A percentile compares a stretch with the other conserved stretches of the same genome.
Conservation (phyloP, 257 asterid genomes). For the Salvia splendens region DNA sequence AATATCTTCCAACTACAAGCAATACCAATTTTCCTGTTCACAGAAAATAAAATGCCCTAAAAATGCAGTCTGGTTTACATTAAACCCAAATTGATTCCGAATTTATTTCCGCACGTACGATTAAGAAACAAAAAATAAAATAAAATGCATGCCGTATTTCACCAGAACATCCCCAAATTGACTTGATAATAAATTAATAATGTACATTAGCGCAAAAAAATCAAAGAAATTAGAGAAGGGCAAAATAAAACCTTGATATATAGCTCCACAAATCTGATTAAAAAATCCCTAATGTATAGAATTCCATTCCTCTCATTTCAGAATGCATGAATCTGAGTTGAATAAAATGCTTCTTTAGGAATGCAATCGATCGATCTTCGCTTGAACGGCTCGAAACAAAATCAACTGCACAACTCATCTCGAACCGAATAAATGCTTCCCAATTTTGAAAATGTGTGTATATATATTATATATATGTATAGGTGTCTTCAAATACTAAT, state of each 20-base stretch:
- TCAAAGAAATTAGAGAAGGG: background rate
- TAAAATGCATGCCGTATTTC: background rate
- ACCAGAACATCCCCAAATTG: slow-evolving; percentile 2
- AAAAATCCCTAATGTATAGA: background rate
- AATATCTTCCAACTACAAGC: background rate
- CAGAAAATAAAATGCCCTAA: background rate
- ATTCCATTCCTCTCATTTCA: background rate
- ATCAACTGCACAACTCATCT: background rate
- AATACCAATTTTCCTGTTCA: background rate
- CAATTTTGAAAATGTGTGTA: background rate
- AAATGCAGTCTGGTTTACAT: background rate
- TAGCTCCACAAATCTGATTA: background rate
- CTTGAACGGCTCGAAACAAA: slow-evolving; percentile 36
- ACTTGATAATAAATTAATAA: background rate
- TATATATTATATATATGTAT: too few relatives aligned
- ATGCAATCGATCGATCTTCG: slow-evolving; percentile 19
- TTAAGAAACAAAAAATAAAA: background rate
- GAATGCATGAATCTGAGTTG: slow-evolving; percentile 5
- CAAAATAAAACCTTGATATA: background rate
- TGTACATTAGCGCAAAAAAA: background rate
- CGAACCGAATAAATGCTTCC: background rate
- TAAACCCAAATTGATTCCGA: background rate
- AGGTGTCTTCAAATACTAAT: too few relatives aligned
- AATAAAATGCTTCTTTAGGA: background rate
- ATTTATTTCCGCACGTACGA: too few relatives aligned